Conservation (phyloP, 106 monocot species). For the Dendrobium nobile region DNA sequence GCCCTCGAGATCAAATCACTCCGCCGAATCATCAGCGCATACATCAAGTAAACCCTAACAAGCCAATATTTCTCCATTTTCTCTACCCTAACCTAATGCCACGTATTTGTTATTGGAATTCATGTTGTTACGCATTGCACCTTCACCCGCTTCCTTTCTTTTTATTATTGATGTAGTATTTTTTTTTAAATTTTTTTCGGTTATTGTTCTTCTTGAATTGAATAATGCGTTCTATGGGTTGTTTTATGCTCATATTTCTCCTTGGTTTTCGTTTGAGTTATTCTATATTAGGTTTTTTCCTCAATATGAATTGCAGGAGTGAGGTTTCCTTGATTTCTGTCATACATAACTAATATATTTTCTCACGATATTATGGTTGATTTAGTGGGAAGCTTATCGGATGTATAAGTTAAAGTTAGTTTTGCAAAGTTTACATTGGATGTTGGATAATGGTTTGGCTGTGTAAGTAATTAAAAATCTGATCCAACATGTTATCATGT, state of each 20-base stretch:
- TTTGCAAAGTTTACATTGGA: background rate
- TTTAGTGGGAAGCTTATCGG: background rate
- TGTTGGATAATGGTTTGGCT: background rate
- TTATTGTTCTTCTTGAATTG: background rate
- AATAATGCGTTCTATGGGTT: background rate
- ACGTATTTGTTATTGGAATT: background rate
- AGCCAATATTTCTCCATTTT: background rate
- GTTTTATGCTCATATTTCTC: background rate
- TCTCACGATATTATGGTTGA: background rate
- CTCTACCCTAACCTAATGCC: background rate
- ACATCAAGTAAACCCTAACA: constrained; percentile 57
- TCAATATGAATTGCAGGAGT: background rate
- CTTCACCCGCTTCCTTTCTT: background rate
- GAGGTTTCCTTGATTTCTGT: background rate
- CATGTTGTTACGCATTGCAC: background rate
- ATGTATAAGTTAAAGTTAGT: background rate
- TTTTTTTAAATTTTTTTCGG: background rate
- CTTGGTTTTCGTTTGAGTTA: background rate
- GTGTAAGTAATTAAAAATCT: background rate
- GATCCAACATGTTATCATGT: background rate
- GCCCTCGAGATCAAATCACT: constrained; percentile 90
- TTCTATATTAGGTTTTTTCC: background rate
- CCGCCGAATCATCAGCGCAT: constrained; percentile 87
- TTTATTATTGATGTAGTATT: background rate
- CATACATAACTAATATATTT: background rate